These are phyloP conservation scores for Melocanna baccifera DNA, from an alignment of 176 grass and related monocot species.

Conservation along the genomic window DNA sequence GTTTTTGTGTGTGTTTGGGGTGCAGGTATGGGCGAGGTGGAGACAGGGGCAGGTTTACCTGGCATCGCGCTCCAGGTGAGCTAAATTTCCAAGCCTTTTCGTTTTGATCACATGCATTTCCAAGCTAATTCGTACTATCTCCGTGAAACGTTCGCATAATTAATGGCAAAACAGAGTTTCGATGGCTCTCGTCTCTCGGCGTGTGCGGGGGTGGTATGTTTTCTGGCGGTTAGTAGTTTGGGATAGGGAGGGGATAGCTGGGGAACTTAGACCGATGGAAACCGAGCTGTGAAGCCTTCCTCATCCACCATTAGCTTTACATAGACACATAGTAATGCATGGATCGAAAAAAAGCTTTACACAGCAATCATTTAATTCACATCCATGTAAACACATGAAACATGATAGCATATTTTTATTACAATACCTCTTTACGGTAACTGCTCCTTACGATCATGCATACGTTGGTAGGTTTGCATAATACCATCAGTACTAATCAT, in stretches of 20 bases:
- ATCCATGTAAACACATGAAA: too few species aligned
- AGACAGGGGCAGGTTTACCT: constrained; percentile 27
- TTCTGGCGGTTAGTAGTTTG: not conserved
- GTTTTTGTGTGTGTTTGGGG: not conserved
- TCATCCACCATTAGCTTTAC: not conserved
- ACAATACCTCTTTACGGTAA: too few species aligned
- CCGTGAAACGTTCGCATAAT: not conserved
- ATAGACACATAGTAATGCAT: too few species aligned
- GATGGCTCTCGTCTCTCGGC: not conserved
- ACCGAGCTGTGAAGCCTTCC: too few species aligned
- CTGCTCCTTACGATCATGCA: too few species aligned
- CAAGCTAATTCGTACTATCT: not conserved
- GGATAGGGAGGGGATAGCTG: not conserved
- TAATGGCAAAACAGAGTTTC: not conserved
- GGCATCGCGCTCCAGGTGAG: constrained; percentile 41
- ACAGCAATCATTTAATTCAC: too few species aligned
- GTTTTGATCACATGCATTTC: not conserved
- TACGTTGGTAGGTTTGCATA: too few species aligned
- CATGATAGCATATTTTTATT: too few species aligned
- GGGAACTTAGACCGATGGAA: not conserved
- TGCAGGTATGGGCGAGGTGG: constrained; percentile 35
- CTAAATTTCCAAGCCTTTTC: not conserved
- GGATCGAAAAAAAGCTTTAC: too few species aligned
- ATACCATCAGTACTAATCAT: too few species aligned
- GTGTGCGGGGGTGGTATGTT: not conserved